Evolutionary conservation across 345 rosid genomes (phyloP).

Genomic region (Citrus hindsii): DNA sequence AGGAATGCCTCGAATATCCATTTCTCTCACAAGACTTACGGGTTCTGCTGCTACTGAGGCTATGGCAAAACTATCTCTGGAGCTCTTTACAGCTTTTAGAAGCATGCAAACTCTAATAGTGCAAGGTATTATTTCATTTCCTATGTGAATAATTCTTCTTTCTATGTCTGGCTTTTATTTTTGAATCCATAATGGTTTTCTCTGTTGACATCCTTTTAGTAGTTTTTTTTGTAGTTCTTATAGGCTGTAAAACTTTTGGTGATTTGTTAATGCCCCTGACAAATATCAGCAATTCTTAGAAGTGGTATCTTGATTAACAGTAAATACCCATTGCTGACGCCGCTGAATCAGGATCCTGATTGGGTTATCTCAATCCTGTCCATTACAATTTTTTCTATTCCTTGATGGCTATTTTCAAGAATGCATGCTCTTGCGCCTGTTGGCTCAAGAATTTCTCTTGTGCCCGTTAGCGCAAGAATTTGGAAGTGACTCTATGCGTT

Average conservation of each 20-base stretch:
- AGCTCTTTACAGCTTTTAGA: slow-evolving; percentile 57
- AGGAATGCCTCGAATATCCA: slow-evolving; percentile 79
- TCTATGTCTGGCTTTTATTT: slow-evolving; percentile 1
- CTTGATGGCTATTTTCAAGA: background rate
- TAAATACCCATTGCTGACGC: background rate
- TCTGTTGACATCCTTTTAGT: background rate
- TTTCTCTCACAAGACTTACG: slow-evolving; percentile 49
- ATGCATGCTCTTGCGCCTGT: background rate
- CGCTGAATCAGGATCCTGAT: background rate
- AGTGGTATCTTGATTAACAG: background rate
- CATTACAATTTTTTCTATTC: background rate
- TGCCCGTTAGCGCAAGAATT: background rate
- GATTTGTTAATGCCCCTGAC: background rate
- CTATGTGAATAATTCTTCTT: background rate
- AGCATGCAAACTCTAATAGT: slow-evolving; percentile 25
- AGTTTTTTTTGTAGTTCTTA: background rate
- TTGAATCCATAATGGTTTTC: background rate
- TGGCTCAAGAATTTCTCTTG: background rate
- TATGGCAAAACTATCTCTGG: slow-evolving; percentile 55
- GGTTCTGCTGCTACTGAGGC: slow-evolving; percentile 61
- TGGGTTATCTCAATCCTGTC: background rate
- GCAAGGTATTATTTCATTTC: slow-evolving; percentile 43
- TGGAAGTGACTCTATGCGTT: background rate
- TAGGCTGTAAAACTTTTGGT: background rate
- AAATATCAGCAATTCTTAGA: slow-evolving; percentile 1